Evolutionary conservation across 1,139 yeast genomes (phyloP), one percentile per base, ranked within the genome.

Genomic region (Hansenula lynferdii): DNA sequence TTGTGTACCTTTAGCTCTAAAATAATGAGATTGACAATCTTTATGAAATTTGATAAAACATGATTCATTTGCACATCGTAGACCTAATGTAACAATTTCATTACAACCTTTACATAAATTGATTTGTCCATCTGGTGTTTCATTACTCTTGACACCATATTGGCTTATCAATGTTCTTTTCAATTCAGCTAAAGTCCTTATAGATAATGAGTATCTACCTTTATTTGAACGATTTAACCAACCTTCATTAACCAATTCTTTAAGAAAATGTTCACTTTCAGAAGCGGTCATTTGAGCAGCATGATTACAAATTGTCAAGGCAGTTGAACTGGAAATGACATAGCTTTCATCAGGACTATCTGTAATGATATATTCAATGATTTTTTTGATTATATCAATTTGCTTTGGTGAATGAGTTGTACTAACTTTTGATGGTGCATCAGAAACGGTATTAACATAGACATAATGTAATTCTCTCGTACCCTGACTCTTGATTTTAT

Each of bases 81-180:
- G 49, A 0, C 89, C 89, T 35, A 69, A 45, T 0, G 85, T 80
- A 7, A 77, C 75, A 12, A 80, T 59, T 26, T 71, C 76, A n/a
- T 63, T 59, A 56, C 89, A 82, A 16, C 74, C 78, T 21, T 50
- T 47, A 50, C 90, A 82, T 11, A 53, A 27, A 7, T 66, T 56
- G 1, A 80, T 52, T 20, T 68, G 62, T 2, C 78, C 81, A 24
- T 60, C 59, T 3, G 49, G 42, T 12, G 12, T 28, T 11, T 7
- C 11, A 12, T 12, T 18, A 18, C 12, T 12, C 10, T 54, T 54
- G 0, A 58, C 53, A 3, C 75, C 80, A 45, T 63, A 72, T 21
- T 73, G 64, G 20, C 65, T 71, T 8, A 66, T 50, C 34, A 79
- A 52, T 47, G 67, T 73, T 25, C 57, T 54, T 39, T 67, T 65